phyloP scores from a whole-genome alignment of 164 flowering plant genomes.

The Macadamia integrifolia region DNA sequence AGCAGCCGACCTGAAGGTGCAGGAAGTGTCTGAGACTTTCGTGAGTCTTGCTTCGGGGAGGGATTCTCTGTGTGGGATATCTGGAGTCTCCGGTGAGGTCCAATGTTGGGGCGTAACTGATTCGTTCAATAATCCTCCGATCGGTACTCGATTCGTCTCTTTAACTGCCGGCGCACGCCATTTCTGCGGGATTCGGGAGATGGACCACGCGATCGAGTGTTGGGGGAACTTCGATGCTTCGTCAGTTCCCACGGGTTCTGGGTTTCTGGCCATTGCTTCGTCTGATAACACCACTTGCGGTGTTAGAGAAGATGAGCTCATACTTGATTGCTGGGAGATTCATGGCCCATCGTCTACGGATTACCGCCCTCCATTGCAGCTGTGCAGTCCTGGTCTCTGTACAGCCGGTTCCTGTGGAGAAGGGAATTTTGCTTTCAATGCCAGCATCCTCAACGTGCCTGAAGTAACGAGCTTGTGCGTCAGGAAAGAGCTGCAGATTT shows the following conservation, averaged over 20 bases:
- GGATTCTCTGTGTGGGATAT: constrained; percentile 59
- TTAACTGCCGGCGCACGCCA: constrained; percentile 63
- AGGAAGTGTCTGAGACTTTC: constrained; percentile 25
- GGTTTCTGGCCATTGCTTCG: constrained; percentile 70
- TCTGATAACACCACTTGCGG: constrained; percentile 68
- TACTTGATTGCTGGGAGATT: constrained; percentile 76
- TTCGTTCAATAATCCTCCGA: constrained; percentile 22
- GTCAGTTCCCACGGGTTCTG: constrained; percentile 53
- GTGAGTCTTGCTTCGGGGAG: constrained; percentile 31
- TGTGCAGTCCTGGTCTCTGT: constrained; percentile 84
- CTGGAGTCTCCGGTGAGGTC: constrained; percentile 35
- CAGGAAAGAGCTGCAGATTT: constrained; percentile 54
- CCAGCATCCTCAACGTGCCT: constrained; percentile 63
- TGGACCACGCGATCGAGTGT: constrained; percentile 72
- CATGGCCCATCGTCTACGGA: constrained; percentile 25
- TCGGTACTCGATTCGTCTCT: constrained; percentile 42
- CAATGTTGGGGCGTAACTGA: constrained; percentile 60
- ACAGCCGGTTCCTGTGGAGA: constrained; percentile 40
- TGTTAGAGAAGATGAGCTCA: constrained; percentile 71
- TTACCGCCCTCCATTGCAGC: constrained; percentile 72
- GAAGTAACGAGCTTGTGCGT: constrained; percentile 64
- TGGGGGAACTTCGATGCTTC: constrained; percentile 70
- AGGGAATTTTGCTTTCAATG: constrained; percentile 69
- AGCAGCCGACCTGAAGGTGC: constrained; percentile 29
- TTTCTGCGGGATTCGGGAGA: constrained; percentile 79